A percentile compares a stretch with the other conserved stretches of the same genome.
Evolutionary conservation across 306 rosid genomes (phyloP).

Genomic region (Dalbergia cochinchinensis): DNA sequence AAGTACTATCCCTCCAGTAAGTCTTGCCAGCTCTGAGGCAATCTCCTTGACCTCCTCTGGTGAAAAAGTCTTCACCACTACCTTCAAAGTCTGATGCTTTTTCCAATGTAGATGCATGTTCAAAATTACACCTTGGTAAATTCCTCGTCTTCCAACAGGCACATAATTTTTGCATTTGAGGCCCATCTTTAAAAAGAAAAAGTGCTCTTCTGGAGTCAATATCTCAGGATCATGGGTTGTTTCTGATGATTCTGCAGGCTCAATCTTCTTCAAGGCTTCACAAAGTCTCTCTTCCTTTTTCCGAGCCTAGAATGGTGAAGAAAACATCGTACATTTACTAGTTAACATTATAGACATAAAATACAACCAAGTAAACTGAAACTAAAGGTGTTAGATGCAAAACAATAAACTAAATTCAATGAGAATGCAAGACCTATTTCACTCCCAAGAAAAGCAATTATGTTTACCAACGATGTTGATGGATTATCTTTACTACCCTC

Average conservation of each 20-base stretch:
- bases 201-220: slow-evolving; percentile 95
- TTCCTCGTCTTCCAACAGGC: slow-evolving; percentile 95
- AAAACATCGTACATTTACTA: slow-evolving; percentile 33
- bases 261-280: slow-evolving; percentile 81
- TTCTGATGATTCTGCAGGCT: slow-evolving; percentile 80
- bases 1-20: slow-evolving; percentile 90
- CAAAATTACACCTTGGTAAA: slow-evolving; percentile 93
- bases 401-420: slow-evolving; percentile 4
- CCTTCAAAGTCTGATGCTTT: slow-evolving; percentile 93
- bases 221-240: slow-evolving; percentile 95
- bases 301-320: slow-evolving; percentile 66
- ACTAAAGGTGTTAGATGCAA: slow-evolving; percentile 22
- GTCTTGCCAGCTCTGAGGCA: slow-evolving; percentile 88
- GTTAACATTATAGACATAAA: slow-evolving; percentile 14
- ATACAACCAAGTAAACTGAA: slow-evolving; percentile 12
- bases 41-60: slow-evolving; percentile 94
- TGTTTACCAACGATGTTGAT: too few species aligned
- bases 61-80: slow-evolving; percentile 86
- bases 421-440: slow-evolving; percentile 32
- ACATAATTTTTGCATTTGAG: slow-evolving; percentile 88
- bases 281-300: slow-evolving; percentile 76
- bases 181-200: slow-evolving; percentile 95
- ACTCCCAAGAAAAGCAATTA: slow-evolving; percentile 9
- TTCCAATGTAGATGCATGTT: slow-evolving; percentile 99
- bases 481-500: too few species aligned